Conservation (phyloP, 2,329 filamentous ascomycete species). For the Ascomycota sp. region DNA sequence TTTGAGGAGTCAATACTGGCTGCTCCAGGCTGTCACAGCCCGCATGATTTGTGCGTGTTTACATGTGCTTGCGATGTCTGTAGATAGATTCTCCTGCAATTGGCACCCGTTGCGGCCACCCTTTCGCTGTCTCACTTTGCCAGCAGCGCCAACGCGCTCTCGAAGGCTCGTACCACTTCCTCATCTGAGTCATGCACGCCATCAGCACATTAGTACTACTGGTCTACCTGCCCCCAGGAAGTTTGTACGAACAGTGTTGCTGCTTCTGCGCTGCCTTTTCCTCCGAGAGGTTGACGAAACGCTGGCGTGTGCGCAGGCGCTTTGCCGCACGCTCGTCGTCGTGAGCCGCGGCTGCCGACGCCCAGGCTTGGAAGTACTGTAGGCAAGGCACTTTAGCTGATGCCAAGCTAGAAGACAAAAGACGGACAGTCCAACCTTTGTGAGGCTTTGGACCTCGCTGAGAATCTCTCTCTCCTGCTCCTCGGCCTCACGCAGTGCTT, state of each 20-base stretch:
- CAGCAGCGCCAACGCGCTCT: constrained; percentile 37
- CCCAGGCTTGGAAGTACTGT: constrained; percentile 68
- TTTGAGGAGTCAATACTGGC: too few species aligned
- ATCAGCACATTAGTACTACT: not conserved
- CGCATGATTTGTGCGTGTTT: too few species aligned
- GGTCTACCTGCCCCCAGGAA: not conserved
- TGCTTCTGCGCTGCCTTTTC: constrained; percentile 51
- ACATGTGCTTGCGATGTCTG: too few species aligned
- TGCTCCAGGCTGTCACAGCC: too few species aligned
- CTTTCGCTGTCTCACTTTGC: constrained; percentile 8
- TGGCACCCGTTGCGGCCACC: too few species aligned
- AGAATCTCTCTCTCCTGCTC: constrained; percentile 43
- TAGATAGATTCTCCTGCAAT: too few species aligned
- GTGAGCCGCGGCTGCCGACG: constrained; percentile 45
- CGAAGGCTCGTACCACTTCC: constrained; percentile 41
- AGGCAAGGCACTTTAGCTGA: not conserved
- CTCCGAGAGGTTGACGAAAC: constrained; percentile 58
- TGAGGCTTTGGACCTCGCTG: constrained; percentile 45
- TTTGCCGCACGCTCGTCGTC: constrained; percentile 63
- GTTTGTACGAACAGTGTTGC: constrained; percentile 46
- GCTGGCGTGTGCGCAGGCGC: constrained; percentile 59
- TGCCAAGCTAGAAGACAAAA: too few species aligned
- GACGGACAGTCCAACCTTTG: constrained; percentile 26
- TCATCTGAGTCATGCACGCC: constrained; percentile 10
- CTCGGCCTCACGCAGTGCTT: constrained; percentile 41